Evolutionary conservation across 2,329 filamentous ascomycete species (phyloP).

Genomic region (Fusarium sp.): DNA sequence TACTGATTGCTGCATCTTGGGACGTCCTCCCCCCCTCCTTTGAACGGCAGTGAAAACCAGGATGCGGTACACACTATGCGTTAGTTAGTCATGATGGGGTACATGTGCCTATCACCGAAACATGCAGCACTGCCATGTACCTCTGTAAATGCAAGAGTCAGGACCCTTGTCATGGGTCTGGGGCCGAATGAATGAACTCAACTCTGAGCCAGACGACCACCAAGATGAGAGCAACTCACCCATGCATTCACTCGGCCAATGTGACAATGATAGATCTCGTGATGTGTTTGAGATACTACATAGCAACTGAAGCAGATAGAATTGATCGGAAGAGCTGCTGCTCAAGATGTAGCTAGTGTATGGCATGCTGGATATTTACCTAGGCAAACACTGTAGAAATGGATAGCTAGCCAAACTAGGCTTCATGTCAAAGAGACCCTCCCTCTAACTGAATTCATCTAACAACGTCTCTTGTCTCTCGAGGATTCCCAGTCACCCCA

Average conservation of each 20-base stretch:
- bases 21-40: constrained; percentile 27
- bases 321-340: not conserved
- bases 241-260: constrained; percentile 5
- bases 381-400: not conserved
- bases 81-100: constrained; percentile 6
- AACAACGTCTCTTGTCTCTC: constrained; percentile 4
- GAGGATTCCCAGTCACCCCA: not conserved
- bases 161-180: constrained; percentile 39
- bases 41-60: constrained; percentile 35
- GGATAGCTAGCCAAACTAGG: not conserved
- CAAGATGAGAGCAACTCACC: constrained; percentile 24
- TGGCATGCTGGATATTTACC: not conserved
- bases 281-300: not conserved
- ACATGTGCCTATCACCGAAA: not conserved
- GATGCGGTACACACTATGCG: constrained; percentile 1
- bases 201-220: constrained; percentile 39
- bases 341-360: not conserved
- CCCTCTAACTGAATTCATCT: constrained; percentile 5
- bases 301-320: not conserved
- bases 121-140: not conserved
- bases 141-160: constrained; percentile 34
- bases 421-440: not conserved
- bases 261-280: not conserved
- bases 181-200: constrained; percentile 39
- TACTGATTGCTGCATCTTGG: constrained; percentile 23